Conservation (phyloP, 108 stramenopile genomes). For the Ochromonas danica region DNA sequence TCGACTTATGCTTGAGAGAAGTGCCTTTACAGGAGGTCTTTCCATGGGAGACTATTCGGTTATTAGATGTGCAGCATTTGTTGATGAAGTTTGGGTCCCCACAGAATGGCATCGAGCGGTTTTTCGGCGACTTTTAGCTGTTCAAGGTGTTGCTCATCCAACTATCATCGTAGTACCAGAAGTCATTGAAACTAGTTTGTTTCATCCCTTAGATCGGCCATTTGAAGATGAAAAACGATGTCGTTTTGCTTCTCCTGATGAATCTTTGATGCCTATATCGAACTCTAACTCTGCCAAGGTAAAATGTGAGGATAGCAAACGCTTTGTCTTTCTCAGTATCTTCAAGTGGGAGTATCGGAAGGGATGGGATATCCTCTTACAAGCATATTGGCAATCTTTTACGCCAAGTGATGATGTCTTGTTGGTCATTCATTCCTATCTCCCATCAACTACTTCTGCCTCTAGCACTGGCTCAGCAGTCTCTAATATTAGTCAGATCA, state of each 20-base stretch:
- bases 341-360: slow-evolving; percentile 58
- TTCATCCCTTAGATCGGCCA: too few species aligned
- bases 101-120: slow-evolving; percentile 36
- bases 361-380: slow-evolving; percentile 48
- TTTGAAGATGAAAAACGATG: too few species aligned
- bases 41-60: background rate
- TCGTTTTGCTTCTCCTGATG: background rate
- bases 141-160: slow-evolving; percentile 29
- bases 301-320: background rate
- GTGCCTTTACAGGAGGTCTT: background rate
- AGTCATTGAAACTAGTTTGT: slow-evolving; percentile 41
- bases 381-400: slow-evolving; percentile 36
- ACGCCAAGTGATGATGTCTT: background rate
- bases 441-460: background rate
- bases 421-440: slow-evolving; percentile 8
- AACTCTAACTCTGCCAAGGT: background rate
- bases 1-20: background rate
- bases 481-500: background rate
- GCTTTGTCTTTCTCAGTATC: slow-evolving; percentile 41
- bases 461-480: too few species aligned
- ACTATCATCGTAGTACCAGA: slow-evolving; percentile 37
- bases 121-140: slow-evolving; percentile 11
- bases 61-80: background rate
- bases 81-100: slow-evolving; percentile 58
- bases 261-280: too few species aligned